These are phyloP conservation scores for Acrodontium crateriforme DNA, from an alignment of 2,329 filamentous ascomycete genomes.

Conservation along the genomic window DNA sequence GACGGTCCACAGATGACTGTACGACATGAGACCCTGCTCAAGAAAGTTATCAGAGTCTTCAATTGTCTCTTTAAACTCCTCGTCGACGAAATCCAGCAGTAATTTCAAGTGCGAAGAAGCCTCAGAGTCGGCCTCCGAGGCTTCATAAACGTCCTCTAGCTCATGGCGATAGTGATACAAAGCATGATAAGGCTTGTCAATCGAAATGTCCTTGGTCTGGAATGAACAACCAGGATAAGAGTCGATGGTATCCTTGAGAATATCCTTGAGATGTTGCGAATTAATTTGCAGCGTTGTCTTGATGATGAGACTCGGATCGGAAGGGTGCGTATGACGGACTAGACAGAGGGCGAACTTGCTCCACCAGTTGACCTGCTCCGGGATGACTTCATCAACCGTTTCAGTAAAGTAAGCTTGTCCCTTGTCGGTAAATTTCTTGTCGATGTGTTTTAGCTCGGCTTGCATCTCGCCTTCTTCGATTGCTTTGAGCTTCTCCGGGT, in stretches of 20 bases:
- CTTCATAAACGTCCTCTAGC: conserved; percentile 10
- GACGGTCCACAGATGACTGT: conserved; percentile 31
- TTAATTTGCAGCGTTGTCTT: conserved; percentile 15
- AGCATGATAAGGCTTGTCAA: conserved; percentile 15
- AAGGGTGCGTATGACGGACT: conserved; percentile 8
- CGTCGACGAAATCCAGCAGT: conserved; percentile 19
- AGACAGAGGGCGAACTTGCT: conserved; percentile 11
- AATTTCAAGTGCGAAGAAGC: conserved; percentile 20
- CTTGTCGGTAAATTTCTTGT: conserved; percentile 16
- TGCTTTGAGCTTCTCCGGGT: conserved; percentile 12
- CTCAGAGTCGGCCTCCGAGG: conserved; percentile 15
- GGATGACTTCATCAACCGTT: conserved; percentile 15
- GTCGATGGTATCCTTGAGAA: conserved; percentile 13
- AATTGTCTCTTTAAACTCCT: conserved; percentile 15
- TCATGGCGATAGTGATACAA: conserved; percentile 18
- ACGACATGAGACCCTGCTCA: conserved; percentile 19
- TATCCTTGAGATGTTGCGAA: conserved; percentile 17
- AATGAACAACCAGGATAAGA: conserved; percentile 18
- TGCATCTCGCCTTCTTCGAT: conserved; percentile 17
- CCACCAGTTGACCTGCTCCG: conserved; percentile 17
- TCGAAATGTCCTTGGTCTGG: conserved; percentile 17
- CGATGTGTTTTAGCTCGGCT: conserved; percentile 13
- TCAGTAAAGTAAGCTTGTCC: conserved; percentile 15
- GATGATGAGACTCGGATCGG: conserved; percentile 9
- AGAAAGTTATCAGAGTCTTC: conserved; percentile 16